A percentile compares a stretch with the other conserved stretches of the same genome.
Evolutionary conservation across 257 asterid species (phyloP).

Genomic region (Scutellaria barbata): DNA sequence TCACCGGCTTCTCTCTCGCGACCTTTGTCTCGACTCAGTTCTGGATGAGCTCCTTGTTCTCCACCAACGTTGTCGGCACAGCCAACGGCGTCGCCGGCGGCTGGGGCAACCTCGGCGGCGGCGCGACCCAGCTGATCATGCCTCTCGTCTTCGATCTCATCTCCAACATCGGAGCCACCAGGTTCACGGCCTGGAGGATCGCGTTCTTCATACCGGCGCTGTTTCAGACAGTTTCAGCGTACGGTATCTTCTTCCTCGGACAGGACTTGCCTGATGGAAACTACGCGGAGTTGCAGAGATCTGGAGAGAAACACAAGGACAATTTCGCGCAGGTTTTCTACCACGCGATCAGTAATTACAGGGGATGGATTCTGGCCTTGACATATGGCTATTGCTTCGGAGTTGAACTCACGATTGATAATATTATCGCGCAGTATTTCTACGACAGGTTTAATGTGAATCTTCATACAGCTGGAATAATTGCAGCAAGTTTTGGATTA

Average conservation of each 20-base stretch:
- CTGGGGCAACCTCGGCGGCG: slow-evolving; percentile 97
- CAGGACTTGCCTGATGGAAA: slow-evolving; percentile 88
- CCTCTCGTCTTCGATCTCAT: slow-evolving; percentile 63
- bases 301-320: slow-evolving; percentile 78
- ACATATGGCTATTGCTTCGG: slow-evolving; percentile 92
- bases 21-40: slow-evolving; percentile 89
- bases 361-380: slow-evolving; percentile 82
- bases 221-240: slow-evolving; percentile 69
- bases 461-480: slow-evolving; percentile 76
- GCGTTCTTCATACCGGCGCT: slow-evolving; percentile 78
- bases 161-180: slow-evolving; percentile 48
- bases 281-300: slow-evolving; percentile 57
- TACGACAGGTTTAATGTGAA: slow-evolving; percentile 72
- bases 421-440: slow-evolving; percentile 83
- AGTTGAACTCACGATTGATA: slow-evolving; percentile 76
- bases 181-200: slow-evolving; percentile 81
- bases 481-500: slow-evolving; percentile 86
- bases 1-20: slow-evolving; percentile 77
- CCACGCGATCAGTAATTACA: slow-evolving; percentile 58
- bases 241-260: slow-evolving; percentile 69
- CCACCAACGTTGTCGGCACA: slow-evolving; percentile 63
- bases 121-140: slow-evolving; percentile 89
- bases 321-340: slow-evolving; percentile 44
- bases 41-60: slow-evolving; percentile 94
- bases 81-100: slow-evolving; percentile 90